Evolutionary conservation across 1,284 basidiomycete genomes (phyloP).

Genomic region (Pseudozyma sp.): DNA sequence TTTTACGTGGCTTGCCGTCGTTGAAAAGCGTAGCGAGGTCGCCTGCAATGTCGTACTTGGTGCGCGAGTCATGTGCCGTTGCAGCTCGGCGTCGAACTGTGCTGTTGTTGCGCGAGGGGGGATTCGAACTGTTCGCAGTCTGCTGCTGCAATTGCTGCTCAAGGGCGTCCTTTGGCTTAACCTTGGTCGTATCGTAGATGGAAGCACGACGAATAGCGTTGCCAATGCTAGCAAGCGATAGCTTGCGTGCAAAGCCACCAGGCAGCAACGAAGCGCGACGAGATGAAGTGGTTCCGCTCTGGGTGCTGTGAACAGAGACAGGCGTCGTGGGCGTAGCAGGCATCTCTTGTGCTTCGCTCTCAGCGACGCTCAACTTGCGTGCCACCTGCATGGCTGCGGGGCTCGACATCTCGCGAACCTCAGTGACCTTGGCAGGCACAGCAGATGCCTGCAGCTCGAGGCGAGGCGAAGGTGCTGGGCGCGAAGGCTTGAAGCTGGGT

Average conservation of each 20-base stretch:
- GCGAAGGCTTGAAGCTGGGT: conserved; percentile 23
- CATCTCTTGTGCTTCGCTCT: conserved; percentile 6
- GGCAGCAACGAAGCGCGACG: conserved; percentile 26
- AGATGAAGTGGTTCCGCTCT: conserved; percentile 8
- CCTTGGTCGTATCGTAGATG: conserved; percentile 34
- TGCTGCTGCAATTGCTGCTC: not conserved
- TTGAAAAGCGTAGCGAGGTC: conserved; percentile 24
- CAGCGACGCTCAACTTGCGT: not conserved
- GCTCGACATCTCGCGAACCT: conserved; percentile 1
- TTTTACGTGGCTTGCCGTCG: conserved; percentile 23
- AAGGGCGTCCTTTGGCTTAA: conserved; percentile 18
- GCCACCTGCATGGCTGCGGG: not conserved
- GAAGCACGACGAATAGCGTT: conserved; percentile 39
- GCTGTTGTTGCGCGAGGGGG: not conserved
- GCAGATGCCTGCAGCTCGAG: not conserved
- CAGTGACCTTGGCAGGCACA: not conserved
- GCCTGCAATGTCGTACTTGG: conserved; percentile 42
- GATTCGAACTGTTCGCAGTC: not conserved
- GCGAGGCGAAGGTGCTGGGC: conserved; percentile 23
- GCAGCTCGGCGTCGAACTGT: conserved; percentile 17
- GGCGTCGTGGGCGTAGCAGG: conserved; percentile 28
- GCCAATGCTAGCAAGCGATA: conserved; percentile 42
- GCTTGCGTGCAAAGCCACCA: conserved; percentile 26
- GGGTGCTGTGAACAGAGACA: conserved; percentile 13
- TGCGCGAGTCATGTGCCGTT: conserved; percentile 17